These are phyloP conservation scores for Nelumbo lutea DNA, from an alignment of 164 flowering plant species.

Conservation along the genomic window DNA sequence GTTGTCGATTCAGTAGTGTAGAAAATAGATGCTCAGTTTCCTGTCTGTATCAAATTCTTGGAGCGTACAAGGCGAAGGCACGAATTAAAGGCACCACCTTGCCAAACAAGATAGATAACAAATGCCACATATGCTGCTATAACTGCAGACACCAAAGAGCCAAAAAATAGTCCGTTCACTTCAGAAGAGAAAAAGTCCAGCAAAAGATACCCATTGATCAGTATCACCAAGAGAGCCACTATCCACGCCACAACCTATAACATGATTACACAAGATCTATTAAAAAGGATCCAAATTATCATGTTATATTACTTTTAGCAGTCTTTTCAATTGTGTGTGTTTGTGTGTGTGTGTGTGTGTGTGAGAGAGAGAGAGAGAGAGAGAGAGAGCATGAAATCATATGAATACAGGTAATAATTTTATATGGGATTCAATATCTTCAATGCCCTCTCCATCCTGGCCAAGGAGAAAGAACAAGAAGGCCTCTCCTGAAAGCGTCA, in stretches of 20 bases:
- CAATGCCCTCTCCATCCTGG: too few species aligned
- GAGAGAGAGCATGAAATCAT: too few species aligned
- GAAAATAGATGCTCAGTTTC: slow-evolving; percentile 17
- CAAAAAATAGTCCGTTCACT: slow-evolving; percentile 19
- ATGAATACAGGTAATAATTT: too few species aligned
- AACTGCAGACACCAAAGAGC: slow-evolving; percentile 4
- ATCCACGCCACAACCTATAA: slow-evolving; percentile 20
- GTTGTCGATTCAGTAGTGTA: neutral
- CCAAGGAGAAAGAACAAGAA: neutral
- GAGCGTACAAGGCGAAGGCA: slow-evolving; percentile 30
- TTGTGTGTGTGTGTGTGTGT: too few species aligned
- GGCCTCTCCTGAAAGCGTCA: too few species aligned
- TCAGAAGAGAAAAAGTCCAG: slow-evolving; percentile 21
- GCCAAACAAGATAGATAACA: slow-evolving; percentile 55
- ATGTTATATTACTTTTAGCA: neutral
- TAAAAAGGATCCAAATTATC: neutral
- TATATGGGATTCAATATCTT: too few species aligned
- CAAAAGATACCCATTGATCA: slow-evolving; percentile 33
- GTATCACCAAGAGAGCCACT: slow-evolving; percentile 27
- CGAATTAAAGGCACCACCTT: slow-evolving; percentile 19
- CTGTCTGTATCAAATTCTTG: slow-evolving; percentile 20
- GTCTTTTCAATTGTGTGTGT: neutral
- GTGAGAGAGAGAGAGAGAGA: too few species aligned
- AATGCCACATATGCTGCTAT: slow-evolving; percentile 60
- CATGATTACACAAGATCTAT: neutral